Conservation (phyloP, 495 filamentous ascomycete genomes). For the Pyrenula aspistea region DNA sequence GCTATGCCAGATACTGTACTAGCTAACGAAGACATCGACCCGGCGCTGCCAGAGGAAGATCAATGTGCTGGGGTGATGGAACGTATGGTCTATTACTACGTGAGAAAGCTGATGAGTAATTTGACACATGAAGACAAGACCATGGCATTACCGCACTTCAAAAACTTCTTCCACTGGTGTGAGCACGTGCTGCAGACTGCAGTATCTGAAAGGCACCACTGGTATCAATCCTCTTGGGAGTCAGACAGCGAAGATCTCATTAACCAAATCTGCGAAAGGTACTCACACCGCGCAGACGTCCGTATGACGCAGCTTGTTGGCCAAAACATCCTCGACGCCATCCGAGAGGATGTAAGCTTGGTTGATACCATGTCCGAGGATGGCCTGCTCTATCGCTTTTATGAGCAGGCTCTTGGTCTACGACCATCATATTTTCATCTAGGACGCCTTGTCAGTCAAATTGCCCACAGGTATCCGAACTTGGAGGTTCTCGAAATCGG, state of each 20-base stretch:
- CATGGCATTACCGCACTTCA: not conserved
- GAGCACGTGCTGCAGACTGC: not conserved
- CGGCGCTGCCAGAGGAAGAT: not conserved
- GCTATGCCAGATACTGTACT: not conserved
- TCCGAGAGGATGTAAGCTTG: not conserved
- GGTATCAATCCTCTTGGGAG: not conserved
- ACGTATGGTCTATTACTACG: not conserved
- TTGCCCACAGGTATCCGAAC: constrained; percentile 22
- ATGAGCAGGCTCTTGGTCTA: not conserved
- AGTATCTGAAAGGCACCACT: not conserved
- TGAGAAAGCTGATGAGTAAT: not conserved
- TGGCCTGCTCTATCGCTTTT: not conserved
- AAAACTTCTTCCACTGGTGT: not conserved
- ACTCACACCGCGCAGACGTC: not conserved
- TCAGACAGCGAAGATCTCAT: not conserved
- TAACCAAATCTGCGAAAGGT: not conserved
- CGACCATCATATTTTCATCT: not conserved
- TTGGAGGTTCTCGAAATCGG: constrained; percentile 29
- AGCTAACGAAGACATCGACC: not conserved
- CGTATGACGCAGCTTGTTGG: not conserved
- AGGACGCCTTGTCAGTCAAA: constrained; percentile 5
- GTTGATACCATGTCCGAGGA: not conserved
- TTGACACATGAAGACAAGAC: not conserved
- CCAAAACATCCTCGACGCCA: not conserved
- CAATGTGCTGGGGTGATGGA: not conserved